Evolutionary conservation across 257 asterid genomes (phyloP).

Genomic region (Misopates orontium): DNA sequence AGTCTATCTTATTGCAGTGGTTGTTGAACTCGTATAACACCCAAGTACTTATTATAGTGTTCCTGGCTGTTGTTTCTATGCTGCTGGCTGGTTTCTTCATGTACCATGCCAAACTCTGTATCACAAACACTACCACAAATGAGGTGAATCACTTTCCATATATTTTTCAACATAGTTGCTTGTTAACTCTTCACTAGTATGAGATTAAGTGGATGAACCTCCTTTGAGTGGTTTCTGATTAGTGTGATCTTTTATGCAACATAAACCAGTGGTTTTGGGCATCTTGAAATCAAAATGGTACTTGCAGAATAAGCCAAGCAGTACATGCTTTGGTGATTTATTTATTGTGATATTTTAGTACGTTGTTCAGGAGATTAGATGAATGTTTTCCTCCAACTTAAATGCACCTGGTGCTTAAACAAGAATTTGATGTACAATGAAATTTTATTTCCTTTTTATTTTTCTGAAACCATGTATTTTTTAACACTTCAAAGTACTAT

Average conservation of each 20-base stretch:
- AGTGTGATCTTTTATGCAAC: slow-evolving; percentile 20
- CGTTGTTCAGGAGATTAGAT: too few relatives aligned
- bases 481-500: too few relatives aligned
- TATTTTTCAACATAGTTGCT: slow-evolving; percentile 9
- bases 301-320: background rate
- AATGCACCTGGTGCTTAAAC: too few relatives aligned
- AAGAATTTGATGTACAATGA: too few relatives aligned
- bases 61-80: slow-evolving; percentile 77
- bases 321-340: background rate
- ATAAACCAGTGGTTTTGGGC: background rate
- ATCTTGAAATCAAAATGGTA: slow-evolving; percentile 2
- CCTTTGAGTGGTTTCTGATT: background rate
- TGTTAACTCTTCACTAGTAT: slow-evolving; percentile 12
- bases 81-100: slow-evolving; percentile 80
- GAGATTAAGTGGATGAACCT: slow-evolving; percentile 7
- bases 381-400: too few relatives aligned
- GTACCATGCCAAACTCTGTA: slow-evolving; percentile 87
- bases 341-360: background rate
- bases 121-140: slow-evolving; percentile 91
- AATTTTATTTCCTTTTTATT: too few relatives aligned
- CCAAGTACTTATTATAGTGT: slow-evolving; percentile 80
- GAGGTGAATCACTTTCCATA: slow-evolving; percentile 56
- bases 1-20: slow-evolving; percentile 71
- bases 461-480: too few relatives aligned
- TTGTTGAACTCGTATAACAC: slow-evolving; percentile 78